These are phyloP conservation scores for Candida odintsovae DNA, from an alignment of 805 yeast species.

Conservation along the genomic window DNA sequence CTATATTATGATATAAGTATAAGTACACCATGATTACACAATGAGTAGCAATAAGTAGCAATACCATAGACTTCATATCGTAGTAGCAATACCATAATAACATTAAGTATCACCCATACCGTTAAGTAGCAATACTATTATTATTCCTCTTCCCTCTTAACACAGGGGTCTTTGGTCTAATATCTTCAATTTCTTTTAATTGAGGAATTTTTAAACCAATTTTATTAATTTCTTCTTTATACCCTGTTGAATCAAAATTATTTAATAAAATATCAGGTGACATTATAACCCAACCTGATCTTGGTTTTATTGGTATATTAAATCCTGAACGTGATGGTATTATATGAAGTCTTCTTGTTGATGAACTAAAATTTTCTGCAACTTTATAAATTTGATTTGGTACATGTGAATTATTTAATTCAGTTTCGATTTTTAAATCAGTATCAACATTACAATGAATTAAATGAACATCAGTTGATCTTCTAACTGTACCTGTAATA, in stretches of 20 bases:
- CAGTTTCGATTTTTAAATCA: slow-evolving; percentile 68
- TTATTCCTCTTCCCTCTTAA: slow-evolving; percentile 12
- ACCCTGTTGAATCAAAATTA: slow-evolving; percentile 51
- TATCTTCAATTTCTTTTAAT: slow-evolving; percentile 64
- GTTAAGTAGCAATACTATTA: neutral
- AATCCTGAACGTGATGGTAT: slow-evolving; percentile 69
- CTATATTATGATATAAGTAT: too few species aligned
- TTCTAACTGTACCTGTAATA: slow-evolving; percentile 86
- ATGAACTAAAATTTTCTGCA: slow-evolving; percentile 83
- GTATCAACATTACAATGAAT: slow-evolving; percentile 93
- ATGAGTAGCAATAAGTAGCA: too few species aligned
- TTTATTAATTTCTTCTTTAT: slow-evolving; percentile 35
- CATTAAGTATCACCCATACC: too few species aligned
- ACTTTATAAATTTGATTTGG: slow-evolving; percentile 76
- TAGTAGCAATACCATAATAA: too few species aligned
- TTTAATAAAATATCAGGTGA: slow-evolving; percentile 77
- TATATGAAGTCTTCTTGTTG: slow-evolving; percentile 78
- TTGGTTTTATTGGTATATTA: slow-evolving; percentile 53
- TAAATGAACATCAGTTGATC: slow-evolving; percentile 76
- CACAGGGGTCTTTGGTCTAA: slow-evolving; percentile 80
- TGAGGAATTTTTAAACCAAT: slow-evolving; percentile 59
- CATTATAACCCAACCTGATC: slow-evolving; percentile 90
- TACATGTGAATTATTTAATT: slow-evolving; percentile 41
- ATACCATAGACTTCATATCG: too few species aligned
- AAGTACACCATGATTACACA: too few species aligned